Base-by-base conservation (phyloP, 2,329 filamentous ascomycete genomes). In the Keithomyces neogunnii region DNA sequence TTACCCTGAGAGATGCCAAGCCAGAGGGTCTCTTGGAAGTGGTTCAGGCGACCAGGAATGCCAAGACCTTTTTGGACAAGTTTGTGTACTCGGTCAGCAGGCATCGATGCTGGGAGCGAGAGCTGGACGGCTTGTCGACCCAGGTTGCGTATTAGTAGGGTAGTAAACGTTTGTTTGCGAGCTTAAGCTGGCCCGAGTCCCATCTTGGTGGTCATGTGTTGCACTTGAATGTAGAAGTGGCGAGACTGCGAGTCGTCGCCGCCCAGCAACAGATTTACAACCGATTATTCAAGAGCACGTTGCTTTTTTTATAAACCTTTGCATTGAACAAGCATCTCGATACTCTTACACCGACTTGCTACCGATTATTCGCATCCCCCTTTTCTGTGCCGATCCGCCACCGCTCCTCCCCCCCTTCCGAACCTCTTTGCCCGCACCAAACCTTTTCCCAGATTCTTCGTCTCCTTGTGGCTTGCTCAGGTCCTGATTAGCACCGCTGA, bases 61-160 rank as follows among this genome's bases (percentile, higher is more conserved):
- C 82, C 0, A 81, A 74, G 59, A 78, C 81, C 47, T 92, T 93
- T 64, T 59, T 89, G 52, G 81, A 85, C 57, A 78, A 81, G 58
- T 90, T 89, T 69, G 80, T 84, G 45, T 85, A 75, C 60, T 75
- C 81, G 13, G 82, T 93, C 50, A 80, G 82, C 28, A 78, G 82
- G 69, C 88, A 93, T 63, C 78, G 83, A 61, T 87, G 86, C 64
- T 95, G 81, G 69, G 74, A 83, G 49, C 74, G 89, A 28, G 88
- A 95, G 73, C 54, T 86, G 64, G 82, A 87, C 56, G 88, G 88
- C 0, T 66, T 92, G 59, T 78, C 70, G 49, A 66, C 71, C 2
- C 76, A 81, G 73, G 78, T 92, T 52, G 85, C 87, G 1, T 92
- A 85, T 60, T 91, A 33, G 40, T 19, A 19, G 19, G 19, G 19